Base-by-base conservation (phyloP, 441 rosid species). In the Brassica balearica region DNA sequence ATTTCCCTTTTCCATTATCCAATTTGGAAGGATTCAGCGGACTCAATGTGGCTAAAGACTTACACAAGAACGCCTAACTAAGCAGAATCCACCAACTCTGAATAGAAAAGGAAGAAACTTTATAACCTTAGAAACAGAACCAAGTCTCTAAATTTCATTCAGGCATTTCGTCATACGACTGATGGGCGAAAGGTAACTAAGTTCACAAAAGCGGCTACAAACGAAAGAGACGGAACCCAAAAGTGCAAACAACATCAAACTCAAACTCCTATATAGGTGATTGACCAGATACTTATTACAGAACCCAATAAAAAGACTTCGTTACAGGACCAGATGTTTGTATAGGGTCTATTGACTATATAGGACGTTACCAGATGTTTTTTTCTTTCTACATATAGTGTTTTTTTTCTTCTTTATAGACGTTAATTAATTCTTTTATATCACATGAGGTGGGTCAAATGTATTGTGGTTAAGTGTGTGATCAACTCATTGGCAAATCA, bases 1-100 rank as follows among this genome's bases (percentile, higher is more conserved):
- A 14, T 38, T 77, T 15, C 14, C 74, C 25, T 48, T 76, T 62
- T 76, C 69, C 79, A 69, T 74, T 22, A 19, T 19, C 25, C 5
- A 3, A 3, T 56, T 56, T 56, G 12, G 25, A 56, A 56, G 25
- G 61, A 56, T 8, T 56, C 12, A 55, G 12, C 25, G 11, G 11
- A 56, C 12, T 19, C 6, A 3, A 3, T 17, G 61, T 56, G 23
- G 61, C 25, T 56, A 56, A 56, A 19, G 22, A 56, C 23, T 7
- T 17, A 19, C 6, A 56, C 61, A 56, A 56, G 11, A 56, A 56
- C 5, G 2, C 5, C 0, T 14, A 19, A 8, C 8, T 56, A 19
- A 56, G 61, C 25, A 19, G 61, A 19, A 5, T 55, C 22, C 22
- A 55, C 10, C 1, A 8, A 56, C 11, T 56, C 22, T 55, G 20